Conservation (phyloP, 352 stramenopile genomes). For the Elongisporangium prolatum region DNA sequence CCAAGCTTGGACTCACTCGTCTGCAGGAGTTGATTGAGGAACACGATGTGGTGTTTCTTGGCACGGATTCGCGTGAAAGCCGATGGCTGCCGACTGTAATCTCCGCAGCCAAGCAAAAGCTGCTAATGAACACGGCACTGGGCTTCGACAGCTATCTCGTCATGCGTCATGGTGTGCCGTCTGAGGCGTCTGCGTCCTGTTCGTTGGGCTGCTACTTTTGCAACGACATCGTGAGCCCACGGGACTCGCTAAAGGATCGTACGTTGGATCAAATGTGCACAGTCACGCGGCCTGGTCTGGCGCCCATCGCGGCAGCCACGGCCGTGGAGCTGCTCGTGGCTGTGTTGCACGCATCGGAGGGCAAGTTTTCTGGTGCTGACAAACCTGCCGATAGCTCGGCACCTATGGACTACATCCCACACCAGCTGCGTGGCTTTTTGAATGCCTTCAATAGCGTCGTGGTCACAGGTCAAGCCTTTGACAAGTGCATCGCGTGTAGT, state of each 20-base stretch:
- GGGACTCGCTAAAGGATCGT: conserved; percentile 95
- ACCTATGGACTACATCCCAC: conserved; percentile 86
- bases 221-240: conserved; percentile 97
- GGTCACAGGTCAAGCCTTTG: conserved; percentile 89
- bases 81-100: conserved; percentile 98
- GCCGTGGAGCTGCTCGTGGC: conserved; percentile 96
- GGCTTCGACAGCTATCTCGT: conserved; percentile 98
- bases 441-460: conserved; percentile 85
- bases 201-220: conserved; percentile 98
- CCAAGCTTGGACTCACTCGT: conserved; percentile 58
- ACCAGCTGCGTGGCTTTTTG: conserved; percentile 95
- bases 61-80: conserved; percentile 98
- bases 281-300: conserved; percentile 95
- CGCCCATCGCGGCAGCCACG: conserved; percentile 89
- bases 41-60: conserved; percentile 95
- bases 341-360: conserved; percentile 90
- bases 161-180: conserved; percentile 92
- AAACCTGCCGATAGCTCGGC: conserved; percentile 38
- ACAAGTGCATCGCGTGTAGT: conserved; percentile 96
- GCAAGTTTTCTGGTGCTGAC: conserved; percentile 65
- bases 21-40: conserved; percentile 89
- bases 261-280: conserved; percentile 99
- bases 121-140: conserved; percentile 74
- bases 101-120: conserved; percentile 88
- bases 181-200: conserved; percentile 8